Conservation (phyloP, 805 yeast genomes). For the Candida chauliodis region DNA sequence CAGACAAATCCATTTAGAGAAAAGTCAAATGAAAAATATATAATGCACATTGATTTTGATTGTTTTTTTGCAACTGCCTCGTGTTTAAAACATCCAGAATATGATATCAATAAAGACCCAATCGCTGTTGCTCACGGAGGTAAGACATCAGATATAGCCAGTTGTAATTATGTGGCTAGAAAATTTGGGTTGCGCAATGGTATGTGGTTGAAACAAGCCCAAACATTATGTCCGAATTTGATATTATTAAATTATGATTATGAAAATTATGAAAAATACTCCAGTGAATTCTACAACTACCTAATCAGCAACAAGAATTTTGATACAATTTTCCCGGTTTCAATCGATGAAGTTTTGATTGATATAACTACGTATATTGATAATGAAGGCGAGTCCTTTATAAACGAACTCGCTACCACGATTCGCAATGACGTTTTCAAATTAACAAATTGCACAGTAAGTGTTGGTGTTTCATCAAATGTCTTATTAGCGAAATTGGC, state of each 20-base stretch:
- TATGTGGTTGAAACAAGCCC: constrained; percentile 80
- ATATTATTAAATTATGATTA: constrained; percentile 70
- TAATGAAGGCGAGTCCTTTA: constrained; percentile 12
- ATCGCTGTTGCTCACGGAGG: constrained; percentile 66
- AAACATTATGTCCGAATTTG: constrained; percentile 60
- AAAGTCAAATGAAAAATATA: constrained; percentile 19
- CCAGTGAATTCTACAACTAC: constrained; percentile 61
- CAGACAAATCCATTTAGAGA: background rate
- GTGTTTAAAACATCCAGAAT: constrained; percentile 50
- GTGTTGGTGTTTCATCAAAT: constrained; percentile 75
- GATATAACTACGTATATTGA: constrained; percentile 45
- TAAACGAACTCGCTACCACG: constrained; percentile 19
- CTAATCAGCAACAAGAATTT: constrained; percentile 45
- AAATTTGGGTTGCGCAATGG: constrained; percentile 78
- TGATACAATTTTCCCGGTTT: constrained; percentile 67
- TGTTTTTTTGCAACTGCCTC: constrained; percentile 92
- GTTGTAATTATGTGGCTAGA: constrained; percentile 88
- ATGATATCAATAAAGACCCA: constrained; percentile 48
- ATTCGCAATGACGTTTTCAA: constrained; percentile 41
- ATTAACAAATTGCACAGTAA: constrained; percentile 61
- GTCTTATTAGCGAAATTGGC: constrained; percentile 78
- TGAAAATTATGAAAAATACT: constrained; percentile 61
- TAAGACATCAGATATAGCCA: constrained; percentile 73
- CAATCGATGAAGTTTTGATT: constrained; percentile 87
- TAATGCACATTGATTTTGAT: constrained; percentile 88